Evolutionary conservation across 768 basidiomycete species (phyloP).

Genomic region (Dendrothele bispora): DNA sequence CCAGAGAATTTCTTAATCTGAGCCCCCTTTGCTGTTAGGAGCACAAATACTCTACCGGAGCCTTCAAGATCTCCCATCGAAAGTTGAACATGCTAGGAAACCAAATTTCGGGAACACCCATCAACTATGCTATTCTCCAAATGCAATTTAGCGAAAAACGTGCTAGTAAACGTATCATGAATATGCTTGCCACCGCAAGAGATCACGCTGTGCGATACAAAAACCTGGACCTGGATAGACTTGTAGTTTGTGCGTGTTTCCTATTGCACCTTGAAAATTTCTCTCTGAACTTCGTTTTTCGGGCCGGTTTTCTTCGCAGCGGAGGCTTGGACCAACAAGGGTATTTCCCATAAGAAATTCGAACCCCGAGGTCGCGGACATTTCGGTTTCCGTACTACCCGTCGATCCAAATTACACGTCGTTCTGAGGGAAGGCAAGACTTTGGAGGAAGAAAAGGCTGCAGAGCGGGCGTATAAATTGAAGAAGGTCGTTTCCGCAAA

Average conservation of each 20-base stretch:
- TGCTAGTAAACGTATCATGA: constrained; percentile 81
- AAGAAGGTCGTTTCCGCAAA: constrained; percentile 80
- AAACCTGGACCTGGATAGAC: constrained; percentile 64
- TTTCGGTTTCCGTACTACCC: constrained; percentile 74
- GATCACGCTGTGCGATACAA: constrained; percentile 83
- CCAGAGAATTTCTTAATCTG: no score
- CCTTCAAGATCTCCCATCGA: constrained; percentile 91
- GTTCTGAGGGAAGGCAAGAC: constrained; percentile 83
- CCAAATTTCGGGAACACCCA: constrained; percentile 88
- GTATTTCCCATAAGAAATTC: constrained; percentile 59
- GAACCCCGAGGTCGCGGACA: constrained; percentile 86
- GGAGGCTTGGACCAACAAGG: constrained; percentile 94
- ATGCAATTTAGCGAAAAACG: constrained; percentile 97
- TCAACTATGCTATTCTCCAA: constrained; percentile 94
- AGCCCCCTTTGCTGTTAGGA: constrained; percentile 25
- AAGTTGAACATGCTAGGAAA: constrained; percentile 88
- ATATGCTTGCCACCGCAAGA: constrained; percentile 84
- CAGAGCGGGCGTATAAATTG: constrained; percentile 65
- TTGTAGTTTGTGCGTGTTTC: constrained; percentile 79
- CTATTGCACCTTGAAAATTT: constrained; percentile 1
- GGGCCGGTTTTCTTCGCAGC: constrained; percentile 43
- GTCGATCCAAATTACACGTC: constrained; percentile 72
- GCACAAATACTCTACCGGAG: constrained; percentile 93
- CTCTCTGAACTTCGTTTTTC: constrained; percentile 2
- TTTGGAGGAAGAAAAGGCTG: constrained; percentile 60